Evolutionary conservation across 2,329 filamentous ascomycete genomes (phyloP).

Genomic region (Talaromyces sp.): DNA sequence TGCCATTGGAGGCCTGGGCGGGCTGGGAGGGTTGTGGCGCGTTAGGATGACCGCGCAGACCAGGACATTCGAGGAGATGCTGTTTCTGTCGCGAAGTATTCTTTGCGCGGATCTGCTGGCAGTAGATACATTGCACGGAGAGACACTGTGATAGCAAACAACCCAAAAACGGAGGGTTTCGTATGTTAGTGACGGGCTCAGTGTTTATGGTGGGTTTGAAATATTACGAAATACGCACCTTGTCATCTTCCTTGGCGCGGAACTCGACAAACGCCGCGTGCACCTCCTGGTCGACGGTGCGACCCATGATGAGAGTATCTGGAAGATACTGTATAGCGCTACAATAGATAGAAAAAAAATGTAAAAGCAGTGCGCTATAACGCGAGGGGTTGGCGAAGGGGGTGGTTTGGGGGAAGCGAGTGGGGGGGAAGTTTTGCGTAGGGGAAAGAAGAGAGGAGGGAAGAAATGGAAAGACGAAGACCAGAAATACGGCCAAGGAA

Average conservation of each 20-base stretch:
- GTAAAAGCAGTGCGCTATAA: conserved; percentile 11
- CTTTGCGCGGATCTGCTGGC: conserved; percentile 56
- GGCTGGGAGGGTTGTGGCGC: conserved; percentile 46
- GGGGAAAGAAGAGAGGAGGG: conserved; percentile 18
- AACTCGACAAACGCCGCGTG: conserved; percentile 58
- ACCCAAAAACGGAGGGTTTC: conserved; percentile 24
- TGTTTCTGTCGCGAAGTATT: conserved; percentile 57
- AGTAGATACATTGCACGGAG: conserved; percentile 57
- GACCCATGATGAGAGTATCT: conserved; percentile 47
- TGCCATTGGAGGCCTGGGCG: conserved; percentile 43
- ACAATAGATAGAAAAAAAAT: conserved; percentile 5
- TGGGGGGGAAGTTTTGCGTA: neutral
- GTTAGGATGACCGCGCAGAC: conserved; percentile 49
- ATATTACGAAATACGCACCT: conserved; percentile 52
- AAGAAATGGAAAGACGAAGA: conserved; percentile 29
- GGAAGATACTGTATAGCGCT: conserved; percentile 14
- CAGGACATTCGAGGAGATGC: conserved; percentile 54
- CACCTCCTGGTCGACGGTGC: conserved; percentile 56
- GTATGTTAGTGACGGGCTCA: conserved; percentile 38
- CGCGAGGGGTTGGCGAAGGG: conserved; percentile 1
- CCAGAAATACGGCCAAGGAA: conserved; percentile 21
- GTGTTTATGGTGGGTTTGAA: conserved; percentile 34
- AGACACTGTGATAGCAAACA: conserved; percentile 45
- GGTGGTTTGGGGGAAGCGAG: neutral
- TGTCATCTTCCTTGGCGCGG: conserved; percentile 57